Percentiles rank a stretch among this genome's conserved stretches.
Conservation (phyloP, 768 basidiomycete genomes). For the Cystobasidiopsis lactophilus region DNA sequence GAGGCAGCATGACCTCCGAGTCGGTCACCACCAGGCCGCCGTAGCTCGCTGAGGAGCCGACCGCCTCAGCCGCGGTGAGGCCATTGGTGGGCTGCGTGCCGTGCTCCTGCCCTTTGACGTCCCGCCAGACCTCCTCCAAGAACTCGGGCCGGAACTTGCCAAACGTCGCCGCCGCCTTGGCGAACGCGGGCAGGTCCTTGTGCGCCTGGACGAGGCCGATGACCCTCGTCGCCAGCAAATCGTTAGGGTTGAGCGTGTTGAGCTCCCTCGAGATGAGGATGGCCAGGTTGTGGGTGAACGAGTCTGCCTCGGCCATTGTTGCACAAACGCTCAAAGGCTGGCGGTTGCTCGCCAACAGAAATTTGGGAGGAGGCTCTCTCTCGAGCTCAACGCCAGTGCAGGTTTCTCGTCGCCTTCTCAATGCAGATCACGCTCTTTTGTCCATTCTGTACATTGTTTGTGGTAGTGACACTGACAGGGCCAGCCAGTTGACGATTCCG, state of each 20-base stretch:
- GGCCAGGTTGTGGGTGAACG: constrained; percentile 44
- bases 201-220: constrained; percentile 43
- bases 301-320: background rate
- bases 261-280: constrained; percentile 59
- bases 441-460: no score
- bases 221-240: constrained; percentile 53
- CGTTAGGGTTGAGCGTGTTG: constrained; percentile 62
- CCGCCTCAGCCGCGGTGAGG: background rate
- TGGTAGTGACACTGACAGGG: no score
- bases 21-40: constrained; percentile 13
- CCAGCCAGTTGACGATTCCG: no score
- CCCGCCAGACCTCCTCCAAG: constrained; percentile 52
- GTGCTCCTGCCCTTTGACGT: constrained; percentile 33
- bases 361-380: no score
- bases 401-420: no score
- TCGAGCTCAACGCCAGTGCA: no score
- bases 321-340: no score
- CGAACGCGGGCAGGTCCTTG: constrained; percentile 4
- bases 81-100: constrained; percentile 2
- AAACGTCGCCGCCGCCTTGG: constrained; percentile 49
- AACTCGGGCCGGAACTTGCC: constrained; percentile 67
- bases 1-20: constrained; percentile 16
- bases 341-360: no score
- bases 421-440: no score
- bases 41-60: background rate